These are phyloP conservation scores for Turritis glabra DNA, from an alignment of 345 rosid species.

Conservation along the genomic window DNA sequence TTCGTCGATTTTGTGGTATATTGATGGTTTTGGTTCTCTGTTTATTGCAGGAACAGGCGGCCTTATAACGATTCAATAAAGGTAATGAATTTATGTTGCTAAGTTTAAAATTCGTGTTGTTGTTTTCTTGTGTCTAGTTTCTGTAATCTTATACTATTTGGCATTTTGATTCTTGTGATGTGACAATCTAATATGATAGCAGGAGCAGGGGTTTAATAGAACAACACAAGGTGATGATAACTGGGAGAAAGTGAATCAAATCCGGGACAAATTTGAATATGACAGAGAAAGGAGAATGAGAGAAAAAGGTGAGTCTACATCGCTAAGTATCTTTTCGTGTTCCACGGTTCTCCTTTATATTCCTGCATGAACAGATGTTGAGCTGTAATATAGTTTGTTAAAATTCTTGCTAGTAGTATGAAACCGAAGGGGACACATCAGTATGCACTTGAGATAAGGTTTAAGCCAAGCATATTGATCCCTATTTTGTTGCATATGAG, in stretches of 20 bases:
- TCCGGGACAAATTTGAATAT: conserved; percentile 78
- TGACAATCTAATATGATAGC: not conserved
- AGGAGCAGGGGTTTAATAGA: conserved; percentile 45
- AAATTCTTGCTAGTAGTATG: not conserved
- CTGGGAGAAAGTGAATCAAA: conserved; percentile 63
- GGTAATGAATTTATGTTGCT: conserved; percentile 12
- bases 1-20: not conserved
- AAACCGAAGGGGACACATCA: not conserved
- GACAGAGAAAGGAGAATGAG: conserved; percentile 83
- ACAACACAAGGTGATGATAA: conserved; percentile 52
- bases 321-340: not conserved
- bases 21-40: conserved; percentile 3
- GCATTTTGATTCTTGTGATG: not conserved
- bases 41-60: conserved; percentile 52
- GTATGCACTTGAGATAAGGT: not conserved
- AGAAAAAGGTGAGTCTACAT: conserved; percentile 59
- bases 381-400: not conserved
- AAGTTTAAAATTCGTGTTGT: not conserved
- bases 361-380: not conserved
- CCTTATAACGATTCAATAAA: conserved; percentile 19
- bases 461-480: too few relatives aligned
- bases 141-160: not conserved
- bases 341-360: not conserved
- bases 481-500: too few relatives aligned
- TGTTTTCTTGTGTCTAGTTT: not conserved